Conservation (phyloP, 2,329 filamentous ascomycete genomes). For the Davidsoniella australis region DNA sequence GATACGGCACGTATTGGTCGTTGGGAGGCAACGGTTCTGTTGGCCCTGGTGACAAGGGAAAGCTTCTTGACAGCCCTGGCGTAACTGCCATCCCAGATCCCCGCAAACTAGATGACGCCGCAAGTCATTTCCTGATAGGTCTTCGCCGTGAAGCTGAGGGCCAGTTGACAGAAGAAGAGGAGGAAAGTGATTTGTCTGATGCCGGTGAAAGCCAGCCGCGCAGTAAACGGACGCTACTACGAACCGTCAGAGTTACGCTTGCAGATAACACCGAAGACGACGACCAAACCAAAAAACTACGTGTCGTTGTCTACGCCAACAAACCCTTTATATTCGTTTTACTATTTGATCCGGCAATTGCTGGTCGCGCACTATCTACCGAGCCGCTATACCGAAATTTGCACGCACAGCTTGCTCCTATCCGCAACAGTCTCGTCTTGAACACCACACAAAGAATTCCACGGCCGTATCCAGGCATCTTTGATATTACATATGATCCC, state of each 20-base stretch:
- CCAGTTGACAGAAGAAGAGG: conserved; percentile 18
- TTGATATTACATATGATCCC: conserved; percentile 46
- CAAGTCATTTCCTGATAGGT: conserved; percentile 47
- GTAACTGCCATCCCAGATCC: neutral
- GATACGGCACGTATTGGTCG: conserved; percentile 50
- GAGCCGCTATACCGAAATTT: conserved; percentile 40
- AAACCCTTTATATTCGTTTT: conserved; percentile 65
- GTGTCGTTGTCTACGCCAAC: conserved; percentile 56
- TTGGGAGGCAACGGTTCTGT: neutral
- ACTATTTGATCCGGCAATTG: conserved; percentile 41
- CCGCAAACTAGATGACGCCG: conserved; percentile 13
- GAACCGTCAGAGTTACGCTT: conserved; percentile 19
- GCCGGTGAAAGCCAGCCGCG: conserved; percentile 28
- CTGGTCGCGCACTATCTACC: conserved; percentile 39
- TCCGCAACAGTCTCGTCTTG: conserved; percentile 36
- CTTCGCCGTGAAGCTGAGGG: conserved; percentile 47
- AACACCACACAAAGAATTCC: conserved; percentile 41
- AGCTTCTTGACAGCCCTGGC: neutral
- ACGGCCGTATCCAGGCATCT: conserved; percentile 33
- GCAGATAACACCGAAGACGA: conserved; percentile 34
- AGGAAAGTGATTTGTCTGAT: conserved; percentile 19
- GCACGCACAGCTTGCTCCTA: conserved; percentile 41
- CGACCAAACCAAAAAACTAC: conserved; percentile 27
- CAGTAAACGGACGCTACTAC: conserved; percentile 12
- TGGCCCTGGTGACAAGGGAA: conserved; percentile 4